Base-by-base conservation (phyloP, 345 rosid genomes). In the Erodium maritimum region DNA sequence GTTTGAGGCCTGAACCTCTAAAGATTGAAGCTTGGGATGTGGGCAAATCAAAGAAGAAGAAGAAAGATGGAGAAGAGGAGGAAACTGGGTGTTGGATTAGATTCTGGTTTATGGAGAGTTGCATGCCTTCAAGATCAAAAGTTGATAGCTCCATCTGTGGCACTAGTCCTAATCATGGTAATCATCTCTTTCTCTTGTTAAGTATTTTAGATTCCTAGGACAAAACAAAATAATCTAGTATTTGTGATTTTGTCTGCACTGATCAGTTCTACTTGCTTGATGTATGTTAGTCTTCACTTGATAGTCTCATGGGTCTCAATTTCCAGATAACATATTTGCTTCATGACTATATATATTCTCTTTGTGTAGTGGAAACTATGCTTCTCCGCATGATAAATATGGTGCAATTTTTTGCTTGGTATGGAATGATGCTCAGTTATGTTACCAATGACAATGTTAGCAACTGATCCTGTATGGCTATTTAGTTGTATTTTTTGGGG, bases 41-140 rank as follows among this genome's bases (percentile, higher is more conserved):
- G 65, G 65, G 52, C 19, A 57, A 65, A 61, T 48, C 69, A 53
- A 73, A 70, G 59, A 61, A 65, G 69, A 76, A 74, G 79, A 79
- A 61, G 67, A 77, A 67, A 69, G 81, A 70, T 73, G 79, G 56
- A 60, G 71, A 62, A 25, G 74, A 70, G 52, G 65, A 66, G 52
- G 84, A 75, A 70, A 64, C 72, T 69, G 88, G 93, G 17, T 87
- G 86, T 68, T 84, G 91, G 83, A 74, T 73, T 63, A 79, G 67
- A 67, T 68, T 87, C 62, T 69, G 79, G 68, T 68, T 75, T 48
- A 62, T 82, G 58, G 82, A 73, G 64, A 60, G 82, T 50, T 87
- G 88, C 71, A 72, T 87, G 75, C 78, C 84, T 68, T 82, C 87
- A 42, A 87, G 91, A 75, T 87, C 95, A 71, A 87, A 79, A 72